Conservation (phyloP, 2,329 filamentous ascomycete genomes). For the Colletotrichum siamense region DNA sequence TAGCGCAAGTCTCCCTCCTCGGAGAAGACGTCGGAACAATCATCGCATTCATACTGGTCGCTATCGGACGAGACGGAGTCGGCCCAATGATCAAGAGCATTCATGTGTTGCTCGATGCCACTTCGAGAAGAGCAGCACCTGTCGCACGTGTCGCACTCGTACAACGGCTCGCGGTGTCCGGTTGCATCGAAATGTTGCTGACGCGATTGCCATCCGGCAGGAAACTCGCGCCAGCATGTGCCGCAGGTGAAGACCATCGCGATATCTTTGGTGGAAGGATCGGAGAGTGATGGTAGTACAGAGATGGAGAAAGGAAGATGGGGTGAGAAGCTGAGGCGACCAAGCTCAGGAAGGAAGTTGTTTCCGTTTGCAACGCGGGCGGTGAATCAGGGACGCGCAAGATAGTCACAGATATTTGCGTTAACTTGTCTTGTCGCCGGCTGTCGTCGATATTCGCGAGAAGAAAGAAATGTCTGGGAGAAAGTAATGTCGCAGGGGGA, state of each 20-base stretch:
- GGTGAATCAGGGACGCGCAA: not conserved
- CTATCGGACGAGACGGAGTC: not conserved
- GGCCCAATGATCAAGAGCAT: constrained; percentile 27
- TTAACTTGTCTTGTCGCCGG: fast-evolving
- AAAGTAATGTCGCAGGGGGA: fast-evolving
- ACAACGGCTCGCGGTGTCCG: not conserved
- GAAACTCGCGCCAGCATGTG: constrained; percentile 16
- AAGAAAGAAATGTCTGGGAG: not conserved
- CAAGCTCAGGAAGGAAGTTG: not conserved
- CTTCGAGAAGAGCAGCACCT: constrained; percentile 25
- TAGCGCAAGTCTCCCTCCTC: constrained; percentile 22
- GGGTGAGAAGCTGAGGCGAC: not conserved
- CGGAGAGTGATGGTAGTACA: not conserved
- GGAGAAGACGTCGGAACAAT: constrained; percentile 29
- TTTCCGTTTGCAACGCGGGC: not conserved
- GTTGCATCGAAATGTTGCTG: constrained; percentile 17
- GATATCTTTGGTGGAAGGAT: not conserved
- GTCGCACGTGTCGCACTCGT: constrained; percentile 31
- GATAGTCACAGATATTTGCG: not conserved
- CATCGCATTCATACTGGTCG: constrained; percentile 32
- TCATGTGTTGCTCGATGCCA: constrained; percentile 32
- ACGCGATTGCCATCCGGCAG: constrained; percentile 15
- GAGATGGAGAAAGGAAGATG: not conserved
- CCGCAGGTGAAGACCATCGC: constrained; percentile 17
- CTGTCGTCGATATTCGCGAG: not conserved